These are phyloP conservation scores for Hylodesmum podocarpum DNA, from an alignment of 306 rosid genomes.

Conservation along the genomic window DNA sequence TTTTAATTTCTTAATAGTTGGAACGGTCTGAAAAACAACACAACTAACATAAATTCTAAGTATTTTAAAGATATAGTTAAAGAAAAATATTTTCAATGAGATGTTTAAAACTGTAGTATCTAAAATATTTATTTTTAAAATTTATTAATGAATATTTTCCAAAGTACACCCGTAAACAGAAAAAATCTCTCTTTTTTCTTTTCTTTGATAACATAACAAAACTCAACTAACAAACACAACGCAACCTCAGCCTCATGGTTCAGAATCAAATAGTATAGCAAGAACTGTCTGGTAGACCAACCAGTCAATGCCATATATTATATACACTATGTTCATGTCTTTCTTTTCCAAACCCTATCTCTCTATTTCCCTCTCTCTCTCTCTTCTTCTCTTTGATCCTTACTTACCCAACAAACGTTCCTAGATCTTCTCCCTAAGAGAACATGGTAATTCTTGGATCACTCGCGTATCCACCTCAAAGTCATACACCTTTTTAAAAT, in stretches of 20 bases:
- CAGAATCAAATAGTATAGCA: neutral
- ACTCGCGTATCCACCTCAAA: slow-evolving; percentile 66
- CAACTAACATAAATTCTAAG: too few species aligned
- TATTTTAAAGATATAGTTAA: too few species aligned
- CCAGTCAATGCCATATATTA: slow-evolving; percentile 62
- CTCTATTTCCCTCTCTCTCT: neutral
- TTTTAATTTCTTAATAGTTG: too few species aligned
- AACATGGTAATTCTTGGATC: slow-evolving; percentile 37
- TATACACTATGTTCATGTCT: too few species aligned
- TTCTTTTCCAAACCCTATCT: neutral
- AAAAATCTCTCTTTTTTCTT: too few species aligned
- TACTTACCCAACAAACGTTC: slow-evolving; percentile 50
- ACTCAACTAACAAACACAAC: slow-evolving; percentile 38
- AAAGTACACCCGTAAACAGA: too few species aligned
- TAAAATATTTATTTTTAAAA: too few species aligned
- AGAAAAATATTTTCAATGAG: too few species aligned
- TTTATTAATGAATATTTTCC: too few species aligned
- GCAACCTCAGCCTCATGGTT: neutral
- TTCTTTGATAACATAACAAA: neutral
- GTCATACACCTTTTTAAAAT: slow-evolving; percentile 43
- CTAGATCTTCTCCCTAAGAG: slow-evolving; percentile 24
- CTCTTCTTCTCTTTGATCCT: neutral
- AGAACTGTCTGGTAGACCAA: slow-evolving; percentile 73
- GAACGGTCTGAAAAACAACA: too few species aligned
- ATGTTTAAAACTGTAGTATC: too few species aligned